Conservation (phyloP, 2,329 filamentous ascomycete genomes). For the Fusarium equiseti region DNA sequence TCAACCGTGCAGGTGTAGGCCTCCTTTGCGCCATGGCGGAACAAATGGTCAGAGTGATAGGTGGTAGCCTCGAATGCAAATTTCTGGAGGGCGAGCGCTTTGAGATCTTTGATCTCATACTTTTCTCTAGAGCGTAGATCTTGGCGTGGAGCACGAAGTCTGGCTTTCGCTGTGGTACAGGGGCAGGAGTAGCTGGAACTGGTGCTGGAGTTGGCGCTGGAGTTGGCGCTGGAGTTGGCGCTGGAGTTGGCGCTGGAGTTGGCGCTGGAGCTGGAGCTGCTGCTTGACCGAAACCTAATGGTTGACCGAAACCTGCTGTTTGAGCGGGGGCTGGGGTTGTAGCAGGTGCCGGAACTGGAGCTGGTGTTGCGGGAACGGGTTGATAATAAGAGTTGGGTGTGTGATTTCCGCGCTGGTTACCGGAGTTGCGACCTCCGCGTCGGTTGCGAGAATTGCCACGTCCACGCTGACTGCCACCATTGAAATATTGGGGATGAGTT, state of each 20-base stretch:
- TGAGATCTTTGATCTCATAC: not conserved
- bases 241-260: too few relatives aligned
- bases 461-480: fast-evolving
- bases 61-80: not conserved
- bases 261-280: too few relatives aligned
- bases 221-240: too few relatives aligned
- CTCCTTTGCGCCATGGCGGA: not conserved
- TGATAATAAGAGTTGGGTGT: fast-evolving
- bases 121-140: slow-evolving; percentile 14
- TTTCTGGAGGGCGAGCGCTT: not conserved
- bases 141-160: not conserved
- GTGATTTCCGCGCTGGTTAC: too few relatives aligned
- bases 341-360: too few relatives aligned
- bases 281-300: too few relatives aligned
- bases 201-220: too few relatives aligned
- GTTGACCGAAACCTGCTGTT: too few relatives aligned
- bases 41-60: not conserved
- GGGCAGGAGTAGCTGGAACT: too few relatives aligned
- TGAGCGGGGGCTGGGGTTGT: too few relatives aligned
- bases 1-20: slow-evolving; percentile 9
- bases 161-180: not conserved
- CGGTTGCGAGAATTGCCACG: not conserved
- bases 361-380: fast-evolving
- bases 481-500: not conserved
- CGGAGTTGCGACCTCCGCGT: too few relatives aligned